phyloP scores from a whole-genome alignment of 1,284 basidiomycete genomes.

The Tilletia caries region DNA sequence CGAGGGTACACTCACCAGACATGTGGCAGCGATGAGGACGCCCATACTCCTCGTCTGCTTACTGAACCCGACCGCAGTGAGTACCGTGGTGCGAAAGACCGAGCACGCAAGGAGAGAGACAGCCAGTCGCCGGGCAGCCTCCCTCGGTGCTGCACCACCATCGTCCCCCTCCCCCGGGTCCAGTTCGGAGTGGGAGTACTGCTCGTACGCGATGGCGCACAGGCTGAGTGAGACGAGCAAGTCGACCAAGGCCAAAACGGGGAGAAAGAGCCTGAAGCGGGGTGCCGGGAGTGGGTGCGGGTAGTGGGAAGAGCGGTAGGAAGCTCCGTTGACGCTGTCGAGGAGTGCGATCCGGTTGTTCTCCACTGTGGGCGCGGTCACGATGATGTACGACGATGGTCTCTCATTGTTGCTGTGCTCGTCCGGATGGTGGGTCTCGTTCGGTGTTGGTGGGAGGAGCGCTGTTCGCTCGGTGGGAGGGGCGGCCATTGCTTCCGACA shows the following conservation, averaged over 20 bases:
- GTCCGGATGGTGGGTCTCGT: too few species aligned
- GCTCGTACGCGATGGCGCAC: constrained; percentile 23
- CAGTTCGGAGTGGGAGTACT: constrained; percentile 19
- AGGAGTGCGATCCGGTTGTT: background rate
- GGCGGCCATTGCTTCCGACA: background rate
- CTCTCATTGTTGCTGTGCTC: background rate
- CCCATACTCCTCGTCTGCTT: constrained; percentile 28
- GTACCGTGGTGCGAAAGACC: constrained; percentile 20
- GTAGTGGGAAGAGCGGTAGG: background rate
- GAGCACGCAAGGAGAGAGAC: constrained; percentile 24
- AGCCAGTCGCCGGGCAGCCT: constrained; percentile 8
- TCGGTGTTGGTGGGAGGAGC: background rate
- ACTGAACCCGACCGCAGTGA: constrained; percentile 31
- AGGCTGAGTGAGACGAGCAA: constrained; percentile 19
- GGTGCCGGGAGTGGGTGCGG: background rate
- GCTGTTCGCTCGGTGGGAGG: background rate
- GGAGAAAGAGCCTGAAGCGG: constrained; percentile 4
- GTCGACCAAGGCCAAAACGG: constrained; percentile 24
- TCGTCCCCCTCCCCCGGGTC: too few species aligned
- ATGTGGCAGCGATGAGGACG: constrained; percentile 30
- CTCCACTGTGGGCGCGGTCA: constrained; percentile 2
- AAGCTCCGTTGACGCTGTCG: background rate
- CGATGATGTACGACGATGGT: constrained; percentile 12
- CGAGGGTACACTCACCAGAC: constrained; percentile 21
- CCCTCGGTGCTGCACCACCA: constrained; percentile 26